phyloP scores from a whole-genome alignment of 306 rosid species.

The Hippophae gyantsensis region DNA sequence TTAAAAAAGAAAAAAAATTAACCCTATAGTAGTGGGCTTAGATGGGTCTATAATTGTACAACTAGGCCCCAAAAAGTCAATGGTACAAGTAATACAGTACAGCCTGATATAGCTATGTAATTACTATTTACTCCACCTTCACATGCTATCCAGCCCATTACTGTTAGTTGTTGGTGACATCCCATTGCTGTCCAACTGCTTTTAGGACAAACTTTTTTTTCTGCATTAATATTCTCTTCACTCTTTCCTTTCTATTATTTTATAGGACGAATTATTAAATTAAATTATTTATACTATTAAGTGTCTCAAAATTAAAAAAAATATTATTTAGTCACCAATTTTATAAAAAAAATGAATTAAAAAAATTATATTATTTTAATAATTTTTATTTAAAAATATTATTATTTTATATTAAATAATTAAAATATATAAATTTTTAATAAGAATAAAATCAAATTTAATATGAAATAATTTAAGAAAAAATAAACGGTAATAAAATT shows the following conservation, averaged over 20 bases:
- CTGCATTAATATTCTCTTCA: slow-evolving; percentile 8
- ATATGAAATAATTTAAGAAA: too few species aligned
- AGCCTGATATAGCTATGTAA: slow-evolving; percentile 19
- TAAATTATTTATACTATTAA: too few species aligned
- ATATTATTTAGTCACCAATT: too few species aligned
- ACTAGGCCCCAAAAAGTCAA: slow-evolving; percentile 23
- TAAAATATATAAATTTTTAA: too few species aligned
- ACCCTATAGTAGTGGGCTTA: not conserved
- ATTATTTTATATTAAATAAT: too few species aligned
- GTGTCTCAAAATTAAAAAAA: too few species aligned
- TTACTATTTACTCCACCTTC: slow-evolving; percentile 16
- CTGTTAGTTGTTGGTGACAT: slow-evolving; percentile 43
- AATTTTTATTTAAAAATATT: too few species aligned
- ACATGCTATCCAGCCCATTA: slow-evolving; percentile 54
- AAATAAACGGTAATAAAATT: too few species aligned
- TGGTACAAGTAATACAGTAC: slow-evolving; percentile 3
- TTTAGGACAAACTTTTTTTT: slow-evolving; percentile 43
- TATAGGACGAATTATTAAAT: not conserved
- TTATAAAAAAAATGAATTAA: too few species aligned
- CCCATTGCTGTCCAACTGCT: slow-evolving; percentile 27
- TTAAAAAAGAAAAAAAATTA: not conserved
- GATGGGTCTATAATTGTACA: slow-evolving; percentile 22
- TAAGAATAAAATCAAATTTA: too few species aligned
- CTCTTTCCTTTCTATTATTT: not conserved
- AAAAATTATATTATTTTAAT: too few species aligned